Percentiles rank a stretch among this genome's conserved stretches.
These are phyloP conservation scores for Cyclotella atomus DNA, from an alignment of 108 stramenopile genomes.

Conservation along the genomic window DNA sequence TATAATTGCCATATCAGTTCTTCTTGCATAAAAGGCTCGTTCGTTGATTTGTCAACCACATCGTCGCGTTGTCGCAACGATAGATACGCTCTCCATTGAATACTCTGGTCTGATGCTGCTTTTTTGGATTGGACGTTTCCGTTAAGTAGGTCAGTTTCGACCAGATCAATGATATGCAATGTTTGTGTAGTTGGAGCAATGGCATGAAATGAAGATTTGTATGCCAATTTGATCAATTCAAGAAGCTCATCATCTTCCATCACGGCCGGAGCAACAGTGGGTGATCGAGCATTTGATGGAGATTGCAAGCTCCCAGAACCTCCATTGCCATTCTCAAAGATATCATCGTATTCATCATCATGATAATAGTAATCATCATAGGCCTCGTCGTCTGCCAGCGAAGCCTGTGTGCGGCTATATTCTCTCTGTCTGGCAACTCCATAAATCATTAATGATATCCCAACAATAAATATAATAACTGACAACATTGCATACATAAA, in stretches of 20 bases:
- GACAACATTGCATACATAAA: slow-evolving; percentile 13
- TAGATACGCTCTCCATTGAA: slow-evolving; percentile 24
- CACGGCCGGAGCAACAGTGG: too few species aligned
- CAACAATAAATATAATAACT: slow-evolving; percentile 6
- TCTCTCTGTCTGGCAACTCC: slow-evolving; percentile 12
- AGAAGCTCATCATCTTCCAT: slow-evolving; percentile 25
- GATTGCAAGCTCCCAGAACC: not conserved
- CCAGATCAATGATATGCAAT: slow-evolving; percentile 10
- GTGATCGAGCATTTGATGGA: not conserved
- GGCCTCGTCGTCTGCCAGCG: not conserved
- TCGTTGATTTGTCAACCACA: slow-evolving; percentile 10
- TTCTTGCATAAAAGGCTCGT: slow-evolving; percentile 3
- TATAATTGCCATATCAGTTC: slow-evolving; percentile 27
- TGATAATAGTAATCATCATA: slow-evolving; percentile 12
- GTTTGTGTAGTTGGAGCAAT: slow-evolving; percentile 17
- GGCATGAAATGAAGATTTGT: slow-evolving; percentile 7
- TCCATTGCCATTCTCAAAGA: not conserved
- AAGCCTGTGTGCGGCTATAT: not conserved
- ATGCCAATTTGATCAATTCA: slow-evolving; percentile 11
- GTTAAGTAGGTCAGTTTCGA: slow-evolving; percentile 1
- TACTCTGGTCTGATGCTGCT: slow-evolving; percentile 1
- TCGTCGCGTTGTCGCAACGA: slow-evolving; percentile 20
- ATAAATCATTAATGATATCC: slow-evolving; percentile 10
- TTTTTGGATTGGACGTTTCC: not conserved
- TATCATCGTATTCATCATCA: slow-evolving; percentile 7